Conservation (phyloP, 140 eudicot species). For the Flaveria floridana region DNA sequence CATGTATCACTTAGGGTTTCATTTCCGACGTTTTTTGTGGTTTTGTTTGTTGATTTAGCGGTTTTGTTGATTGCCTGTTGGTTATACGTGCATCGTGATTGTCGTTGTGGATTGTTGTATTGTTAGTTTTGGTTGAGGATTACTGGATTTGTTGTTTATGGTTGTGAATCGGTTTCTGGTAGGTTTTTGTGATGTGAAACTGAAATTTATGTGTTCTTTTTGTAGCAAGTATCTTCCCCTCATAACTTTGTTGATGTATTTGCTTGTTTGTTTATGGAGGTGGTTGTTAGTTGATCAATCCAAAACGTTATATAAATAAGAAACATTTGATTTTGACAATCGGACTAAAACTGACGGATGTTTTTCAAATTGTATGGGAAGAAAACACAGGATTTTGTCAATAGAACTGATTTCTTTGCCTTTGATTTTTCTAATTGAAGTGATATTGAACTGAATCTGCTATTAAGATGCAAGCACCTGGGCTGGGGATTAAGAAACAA, state of each 20-base stretch:
- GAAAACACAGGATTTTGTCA: not conserved
- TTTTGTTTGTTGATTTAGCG: not conserved
- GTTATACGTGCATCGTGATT: not conserved
- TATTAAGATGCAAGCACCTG: not conserved
- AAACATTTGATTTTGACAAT: not conserved
- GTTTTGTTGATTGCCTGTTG: not conserved
- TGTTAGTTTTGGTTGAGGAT: not conserved
- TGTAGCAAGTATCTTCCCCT: no score
- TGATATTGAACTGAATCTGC: not conserved
- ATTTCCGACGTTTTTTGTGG: not conserved
- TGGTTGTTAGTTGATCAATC: not conserved
- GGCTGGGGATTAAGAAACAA: not conserved
- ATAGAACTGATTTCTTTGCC: not conserved
- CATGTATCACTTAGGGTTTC: not conserved
- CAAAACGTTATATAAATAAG: not conserved
- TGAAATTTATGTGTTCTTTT: not conserved
- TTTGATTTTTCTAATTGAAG: not conserved
- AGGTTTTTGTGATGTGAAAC: conserved; percentile 6
- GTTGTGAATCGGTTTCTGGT: conserved; percentile 8
- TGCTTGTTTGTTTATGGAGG: not conserved
- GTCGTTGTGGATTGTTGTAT: conserved; percentile 4
- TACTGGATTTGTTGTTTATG: not conserved
- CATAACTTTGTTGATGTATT: not conserved
- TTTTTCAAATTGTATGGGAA: not conserved
- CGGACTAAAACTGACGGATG: not conserved